phyloP scores from a whole-genome alignment of 306 rosid genomes.

The Sicyos baderoa region DNA sequence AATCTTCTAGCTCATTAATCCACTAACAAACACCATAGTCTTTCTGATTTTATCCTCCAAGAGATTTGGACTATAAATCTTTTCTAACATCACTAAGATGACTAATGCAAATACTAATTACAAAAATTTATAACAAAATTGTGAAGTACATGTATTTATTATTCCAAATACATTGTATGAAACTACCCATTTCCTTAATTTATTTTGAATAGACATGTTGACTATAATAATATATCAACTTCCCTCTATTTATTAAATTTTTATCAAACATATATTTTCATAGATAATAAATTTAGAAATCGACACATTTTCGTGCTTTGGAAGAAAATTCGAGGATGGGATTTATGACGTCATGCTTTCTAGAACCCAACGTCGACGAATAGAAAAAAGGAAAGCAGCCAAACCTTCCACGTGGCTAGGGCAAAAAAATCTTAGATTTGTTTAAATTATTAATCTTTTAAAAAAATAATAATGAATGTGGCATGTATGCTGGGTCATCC shows the following conservation, averaged over 20 bases:
- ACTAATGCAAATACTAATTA: not conserved
- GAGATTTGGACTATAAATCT: not conserved
- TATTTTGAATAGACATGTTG: not conserved
- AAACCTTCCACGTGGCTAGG: conserved; percentile 7
- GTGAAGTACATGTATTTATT: not conserved
- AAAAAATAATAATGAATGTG: not conserved
- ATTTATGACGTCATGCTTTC: conserved; percentile 11
- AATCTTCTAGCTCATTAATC: not conserved
- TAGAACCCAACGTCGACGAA: conserved; percentile 10
- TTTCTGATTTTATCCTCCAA: too few species aligned
- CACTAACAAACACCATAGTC: not conserved
- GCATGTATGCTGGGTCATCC: not conserved
- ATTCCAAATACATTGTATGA: not conserved
- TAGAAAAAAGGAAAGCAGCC: not conserved
- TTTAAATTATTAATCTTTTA: not conserved
- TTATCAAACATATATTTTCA: not conserved
- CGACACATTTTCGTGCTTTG: not conserved
- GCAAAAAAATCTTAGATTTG: not conserved
- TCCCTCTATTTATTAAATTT: not conserved
- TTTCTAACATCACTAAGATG: not conserved
- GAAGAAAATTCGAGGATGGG: not conserved
- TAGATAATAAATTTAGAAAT: not conserved
- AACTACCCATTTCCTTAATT: not conserved
- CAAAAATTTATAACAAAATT: not conserved
- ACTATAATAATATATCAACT: not conserved